Conservation (phyloP, 371 early-diverging fungal genomes). For the Thermomucor indicae-seudaticae region DNA sequence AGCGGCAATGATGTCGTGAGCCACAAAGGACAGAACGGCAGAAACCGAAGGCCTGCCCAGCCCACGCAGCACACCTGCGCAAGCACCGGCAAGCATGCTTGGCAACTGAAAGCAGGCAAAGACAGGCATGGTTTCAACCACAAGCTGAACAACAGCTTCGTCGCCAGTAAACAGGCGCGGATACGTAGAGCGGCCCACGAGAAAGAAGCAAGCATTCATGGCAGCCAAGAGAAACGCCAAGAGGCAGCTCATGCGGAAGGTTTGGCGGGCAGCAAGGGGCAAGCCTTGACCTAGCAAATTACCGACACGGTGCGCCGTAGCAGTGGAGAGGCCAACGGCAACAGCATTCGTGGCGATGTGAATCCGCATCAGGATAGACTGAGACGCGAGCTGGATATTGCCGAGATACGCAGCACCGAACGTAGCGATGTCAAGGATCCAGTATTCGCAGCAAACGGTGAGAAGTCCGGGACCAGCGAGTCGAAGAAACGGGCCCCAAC, state of each 20-base stretch:
- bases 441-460: constrained; percentile 75
- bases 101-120: constrained; percentile 69
- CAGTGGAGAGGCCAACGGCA: constrained; percentile 60
- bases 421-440: constrained; percentile 68
- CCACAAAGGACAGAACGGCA: constrained; percentile 7
- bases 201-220: neutral
- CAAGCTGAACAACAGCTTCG: constrained; percentile 51
- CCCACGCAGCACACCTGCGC: constrained; percentile 61
- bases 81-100: constrained; percentile 53
- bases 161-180: constrained; percentile 57
- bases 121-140: constrained; percentile 62
- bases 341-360: constrained; percentile 50
- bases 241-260: neutral
- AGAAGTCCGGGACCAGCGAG: constrained; percentile 45
- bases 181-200: constrained; percentile 31
- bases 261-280: neutral
- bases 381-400: constrained; percentile 67
- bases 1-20: constrained; percentile 47
- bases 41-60: constrained; percentile 29
- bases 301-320: constrained; percentile 68
- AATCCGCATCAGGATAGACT: constrained; percentile 48
- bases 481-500: constrained; percentile 60
- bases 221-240: neutral
- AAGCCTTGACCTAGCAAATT: constrained; percentile 54
- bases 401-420: constrained; percentile 79